phyloP scores from a whole-genome alignment of 2,329 filamentous ascomycete genomes.

The Plenodomus biglobosus region DNA sequence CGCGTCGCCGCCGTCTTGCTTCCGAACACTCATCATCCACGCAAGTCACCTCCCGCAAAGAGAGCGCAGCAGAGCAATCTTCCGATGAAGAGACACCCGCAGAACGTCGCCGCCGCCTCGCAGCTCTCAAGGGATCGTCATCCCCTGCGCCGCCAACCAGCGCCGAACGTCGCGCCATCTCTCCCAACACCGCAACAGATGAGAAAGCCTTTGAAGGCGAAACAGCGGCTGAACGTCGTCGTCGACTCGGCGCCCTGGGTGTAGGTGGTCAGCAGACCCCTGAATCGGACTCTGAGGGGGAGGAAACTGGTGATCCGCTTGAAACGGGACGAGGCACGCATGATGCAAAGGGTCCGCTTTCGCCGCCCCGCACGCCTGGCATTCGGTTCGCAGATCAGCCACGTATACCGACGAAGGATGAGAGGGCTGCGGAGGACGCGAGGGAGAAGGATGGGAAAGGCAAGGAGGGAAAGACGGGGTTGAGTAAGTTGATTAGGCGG shows the following conservation, averaged over 20 bases:
- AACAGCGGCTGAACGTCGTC: conserved; percentile 72
- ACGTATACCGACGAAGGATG: conserved; percentile 38
- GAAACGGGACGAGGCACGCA: conserved; percentile 40
- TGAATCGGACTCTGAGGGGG: conserved; percentile 37
- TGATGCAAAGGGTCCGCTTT: conserved; percentile 11
- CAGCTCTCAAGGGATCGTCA: conserved; percentile 15
- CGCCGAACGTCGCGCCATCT: conserved; percentile 13
- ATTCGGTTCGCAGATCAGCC: conserved; percentile 63
- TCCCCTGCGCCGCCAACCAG: conserved; percentile 12
- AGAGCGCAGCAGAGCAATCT: conserved; percentile 8
- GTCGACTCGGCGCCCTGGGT: conserved; percentile 73
- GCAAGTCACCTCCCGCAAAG: not conserved
- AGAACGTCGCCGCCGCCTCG: conserved; percentile 23
- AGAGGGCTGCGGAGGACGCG: conserved; percentile 29
- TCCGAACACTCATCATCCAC: conserved; percentile 10
- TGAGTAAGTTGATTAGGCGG: conserved; percentile 22
- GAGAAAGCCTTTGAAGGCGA: conserved; percentile 52
- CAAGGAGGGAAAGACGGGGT: conserved; percentile 17
- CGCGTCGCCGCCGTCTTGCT: conserved; percentile 49
- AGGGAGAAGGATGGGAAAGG: conserved; percentile 23
- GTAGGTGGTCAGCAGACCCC: conserved; percentile 43
- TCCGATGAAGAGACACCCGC: conserved; percentile 19
- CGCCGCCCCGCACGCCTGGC: conserved; percentile 49
- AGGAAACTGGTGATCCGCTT: conserved; percentile 39
- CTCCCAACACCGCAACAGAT: conserved; percentile 35